These are phyloP conservation scores for Calonectria hongkongensis DNA, from an alignment of 2,329 filamentous ascomycete species.

Conservation along the genomic window DNA sequence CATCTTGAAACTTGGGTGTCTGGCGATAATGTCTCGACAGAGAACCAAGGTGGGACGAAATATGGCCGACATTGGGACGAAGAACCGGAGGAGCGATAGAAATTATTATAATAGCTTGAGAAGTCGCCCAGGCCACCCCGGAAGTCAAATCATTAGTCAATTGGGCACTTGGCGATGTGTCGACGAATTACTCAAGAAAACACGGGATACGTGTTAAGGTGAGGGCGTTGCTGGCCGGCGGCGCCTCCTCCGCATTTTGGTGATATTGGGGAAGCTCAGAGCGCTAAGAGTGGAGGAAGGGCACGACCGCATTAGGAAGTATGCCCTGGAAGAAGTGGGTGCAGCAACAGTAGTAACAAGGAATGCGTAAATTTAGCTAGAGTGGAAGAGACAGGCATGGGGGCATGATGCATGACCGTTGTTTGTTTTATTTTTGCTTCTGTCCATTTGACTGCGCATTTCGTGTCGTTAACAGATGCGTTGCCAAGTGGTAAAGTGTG, in stretches of 20 bases:
- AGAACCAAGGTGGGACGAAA: constrained; percentile 41
- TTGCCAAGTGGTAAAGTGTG: background rate
- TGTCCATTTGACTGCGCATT: background rate
- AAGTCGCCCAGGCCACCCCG: background rate
- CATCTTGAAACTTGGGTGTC: constrained; percentile 47
- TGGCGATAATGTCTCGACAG: constrained; percentile 37
- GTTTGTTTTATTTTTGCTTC: background rate
- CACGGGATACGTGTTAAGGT: constrained; percentile 1
- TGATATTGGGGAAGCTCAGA: constrained; percentile 25
- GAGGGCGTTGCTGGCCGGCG: constrained; percentile 23
- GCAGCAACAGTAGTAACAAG: background rate
- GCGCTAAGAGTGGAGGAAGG: constrained; percentile 18
- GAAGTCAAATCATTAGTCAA: constrained; percentile 23
- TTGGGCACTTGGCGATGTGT: constrained; percentile 16
- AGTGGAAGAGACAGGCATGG: background rate
- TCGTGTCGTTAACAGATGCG: background rate
- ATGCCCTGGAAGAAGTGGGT: constrained; percentile 9
- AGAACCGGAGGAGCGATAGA: background rate
- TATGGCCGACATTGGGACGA: constrained; percentile 21
- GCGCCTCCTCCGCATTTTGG: constrained; percentile 34
- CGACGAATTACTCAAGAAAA: constrained; percentile 11
- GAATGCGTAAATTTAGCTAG: background rate
- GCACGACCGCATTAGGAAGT: constrained; percentile 13
- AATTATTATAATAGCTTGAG: constrained; percentile 30
- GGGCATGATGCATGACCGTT: background rate